These are phyloP conservation scores for Alternaria conjuncta DNA, from an alignment of 2,329 filamentous ascomycete genomes.

Conservation along the genomic window DNA sequence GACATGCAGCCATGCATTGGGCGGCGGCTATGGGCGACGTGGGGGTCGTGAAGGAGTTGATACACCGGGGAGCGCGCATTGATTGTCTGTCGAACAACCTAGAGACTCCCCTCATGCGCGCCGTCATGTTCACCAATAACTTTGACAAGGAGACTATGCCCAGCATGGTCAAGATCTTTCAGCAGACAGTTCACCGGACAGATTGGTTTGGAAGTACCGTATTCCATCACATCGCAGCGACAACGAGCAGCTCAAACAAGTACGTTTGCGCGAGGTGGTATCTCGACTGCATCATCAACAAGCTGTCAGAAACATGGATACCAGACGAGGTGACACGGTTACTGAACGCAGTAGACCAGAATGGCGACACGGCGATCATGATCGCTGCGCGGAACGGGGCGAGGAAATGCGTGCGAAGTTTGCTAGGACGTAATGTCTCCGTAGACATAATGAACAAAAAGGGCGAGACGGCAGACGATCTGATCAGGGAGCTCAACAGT, in stretches of 20 bases:
- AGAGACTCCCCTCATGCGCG: slow-evolving; percentile 93
- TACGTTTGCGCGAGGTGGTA: slow-evolving; percentile 92
- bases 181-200: slow-evolving; percentile 78
- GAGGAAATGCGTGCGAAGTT: slow-evolving; percentile 73
- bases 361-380: slow-evolving; percentile 90
- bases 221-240: slow-evolving; percentile 91
- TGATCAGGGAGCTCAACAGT: slow-evolving; percentile 77
- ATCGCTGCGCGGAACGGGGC: slow-evolving; percentile 87
- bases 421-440: slow-evolving; percentile 77
- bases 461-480: slow-evolving; percentile 81
- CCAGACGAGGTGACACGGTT: slow-evolving; percentile 78
- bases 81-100: slow-evolving; percentile 67
- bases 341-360: slow-evolving; percentile 80
- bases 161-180: slow-evolving; percentile 79
- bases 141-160: slow-evolving; percentile 93
- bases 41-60: slow-evolving; percentile 86
- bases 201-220: slow-evolving; percentile 86
- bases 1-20: slow-evolving; percentile 95
- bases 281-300: slow-evolving; percentile 87
- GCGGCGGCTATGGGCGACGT: slow-evolving; percentile 96
- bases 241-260: slow-evolving; percentile 84
- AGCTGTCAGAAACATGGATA: slow-evolving; percentile 78
- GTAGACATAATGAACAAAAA: slow-evolving; percentile 83
- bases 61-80: slow-evolving; percentile 78
- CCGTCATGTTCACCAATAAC: slow-evolving; percentile 96